Conservation (phyloP, 225 moss, liverwort and hornwort species). For the Takakia lepidozioides region DNA sequence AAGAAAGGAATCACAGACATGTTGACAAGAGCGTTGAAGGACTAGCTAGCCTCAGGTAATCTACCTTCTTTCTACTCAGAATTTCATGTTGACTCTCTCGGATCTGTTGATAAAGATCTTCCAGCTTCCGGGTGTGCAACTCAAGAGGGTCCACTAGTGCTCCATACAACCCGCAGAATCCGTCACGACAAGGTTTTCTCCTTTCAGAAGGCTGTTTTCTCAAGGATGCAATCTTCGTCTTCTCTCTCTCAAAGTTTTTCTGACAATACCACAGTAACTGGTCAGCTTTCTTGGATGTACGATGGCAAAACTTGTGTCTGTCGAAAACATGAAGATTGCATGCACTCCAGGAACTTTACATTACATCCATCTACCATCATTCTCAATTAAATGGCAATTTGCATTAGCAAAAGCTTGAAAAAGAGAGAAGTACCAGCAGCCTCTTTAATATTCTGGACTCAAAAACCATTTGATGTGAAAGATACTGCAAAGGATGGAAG, state of each 20-base stretch:
- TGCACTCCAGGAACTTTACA: no score
- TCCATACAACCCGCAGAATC: slow-evolving; percentile 67
- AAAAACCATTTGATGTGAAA: slow-evolving; percentile 75
- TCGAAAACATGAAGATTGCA: no score
- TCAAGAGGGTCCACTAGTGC: slow-evolving; percentile 65
- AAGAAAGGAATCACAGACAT: no score
- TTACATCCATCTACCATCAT: no score
- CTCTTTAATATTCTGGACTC: slow-evolving; percentile 42
- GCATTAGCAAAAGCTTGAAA: background rate
- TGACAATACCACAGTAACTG: slow-evolving; percentile 16
- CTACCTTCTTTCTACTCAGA: no score
- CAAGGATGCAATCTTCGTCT: slow-evolving; percentile 47
- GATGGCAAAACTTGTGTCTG: no score
- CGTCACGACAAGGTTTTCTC: slow-evolving; percentile 48
- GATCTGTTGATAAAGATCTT: slow-evolving; percentile 59
- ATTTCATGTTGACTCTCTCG: slow-evolving; percentile 73
- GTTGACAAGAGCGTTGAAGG: no score
- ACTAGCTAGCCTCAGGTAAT: no score
- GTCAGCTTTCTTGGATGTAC: no score
- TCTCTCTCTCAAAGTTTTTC: slow-evolving; percentile 45
- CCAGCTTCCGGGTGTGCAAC: slow-evolving; percentile 42
- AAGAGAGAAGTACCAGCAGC: slow-evolving; percentile 39
- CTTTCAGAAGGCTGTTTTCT: slow-evolving; percentile 48
- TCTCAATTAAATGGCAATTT: background rate
- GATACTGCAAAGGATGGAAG: slow-evolving; percentile 56